Evolutionary conservation across 139 green algal genomes (phyloP), one percentile per base, ranked within the genome.

Genomic region (Coccomyxa sp.): DNA sequence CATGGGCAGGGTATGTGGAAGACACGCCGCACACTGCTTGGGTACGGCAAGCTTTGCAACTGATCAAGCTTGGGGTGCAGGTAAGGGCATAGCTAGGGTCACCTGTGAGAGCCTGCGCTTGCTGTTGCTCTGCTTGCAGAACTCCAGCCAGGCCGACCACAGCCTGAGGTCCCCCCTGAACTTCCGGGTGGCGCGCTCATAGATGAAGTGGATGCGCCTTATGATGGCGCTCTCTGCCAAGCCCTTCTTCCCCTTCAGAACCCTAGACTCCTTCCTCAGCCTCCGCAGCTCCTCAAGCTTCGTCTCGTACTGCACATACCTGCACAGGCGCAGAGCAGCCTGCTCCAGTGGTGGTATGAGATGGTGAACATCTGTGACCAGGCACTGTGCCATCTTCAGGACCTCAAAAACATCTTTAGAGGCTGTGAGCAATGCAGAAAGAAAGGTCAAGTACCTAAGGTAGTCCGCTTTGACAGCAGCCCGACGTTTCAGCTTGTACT

Each of bases 161-260:
- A 99, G 82, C 16, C 40, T 2, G 73, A 98, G 69, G 85, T 99
- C 95, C 0, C 91, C 90, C 38, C 86, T 84, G 80, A 98, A 99
- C 75, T 96, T 97, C 74, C 90, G 89, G 2, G 89, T 84, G 2
- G 94, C 92, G 1, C 95, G 89, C 79, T 96, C 89, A 78, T 91
- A 98, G 33, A 98, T 96, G 85, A 97, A 97, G 79, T 98, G 91
- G 7, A 95, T 85, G 38, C 94, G 87, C 22, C 88, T 84, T 16
- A 92, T 78, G 9, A 95, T 91, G 55, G 82, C 85, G 18, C 86
- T 84, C 68, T 98, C 95, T 0, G 87, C 85, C 40, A 93, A 74
- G 14, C 68, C 82, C 24, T 83, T 82, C 82, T 93, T 91, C 54
- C 82, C 83, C 37, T 88, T 84, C 69, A 87, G 78, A 35, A 78